Evolutionary conservation across 768 basidiomycete genomes (phyloP), one percentile per base, ranked within the genome.

Genomic region (Amanita pallidorosea): DNA sequence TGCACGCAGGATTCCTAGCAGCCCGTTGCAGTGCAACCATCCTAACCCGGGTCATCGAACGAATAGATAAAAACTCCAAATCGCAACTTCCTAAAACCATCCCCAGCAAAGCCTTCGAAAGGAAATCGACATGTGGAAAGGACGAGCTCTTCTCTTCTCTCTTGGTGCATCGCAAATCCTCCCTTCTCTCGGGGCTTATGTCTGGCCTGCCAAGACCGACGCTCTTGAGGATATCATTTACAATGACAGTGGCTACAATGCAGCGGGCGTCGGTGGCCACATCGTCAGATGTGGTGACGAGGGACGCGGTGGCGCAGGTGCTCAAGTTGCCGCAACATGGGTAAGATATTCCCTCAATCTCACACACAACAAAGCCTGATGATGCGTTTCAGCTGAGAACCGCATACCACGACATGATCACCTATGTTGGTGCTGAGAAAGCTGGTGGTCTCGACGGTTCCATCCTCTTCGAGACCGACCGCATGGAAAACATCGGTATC

Each of bases 381-480:
- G 12, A 18, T 37, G 20, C 17, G 7, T 27, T 20, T 23, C 13
- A 48, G 47, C 47, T 48, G 35, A 34, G 47, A 12, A 47, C 31
- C n/a, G 31, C 46, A n/a, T 49, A 49, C 31, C 65, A 67, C 48
- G 65, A 67, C 48, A 53, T 58, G 23, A 54, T 61, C 2, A 62
- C 63, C 4, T 57, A 60, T 35, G 55, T 64, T 40, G 54, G 58
- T 13, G 47, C 56, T 5, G 29, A 29, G 8, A 29, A 58, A 60
- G 57, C 60, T 1, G 66, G 64, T 4, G 66, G 66, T 8, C 33
- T 67, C n/a, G 66, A 67, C 47, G 63, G 52, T 8, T 62, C 61
- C 2, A 60, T 67, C 29, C 55, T 60, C 27, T 66, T 63, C 42
- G 66, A 66, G 53, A 53, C 57, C 20, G 49, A 60, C 46, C 55